These are phyloP conservation scores for Saitozyma podzolica DNA, from an alignment of 768 basidiomycete genomes.

Conservation along the genomic window DNA sequence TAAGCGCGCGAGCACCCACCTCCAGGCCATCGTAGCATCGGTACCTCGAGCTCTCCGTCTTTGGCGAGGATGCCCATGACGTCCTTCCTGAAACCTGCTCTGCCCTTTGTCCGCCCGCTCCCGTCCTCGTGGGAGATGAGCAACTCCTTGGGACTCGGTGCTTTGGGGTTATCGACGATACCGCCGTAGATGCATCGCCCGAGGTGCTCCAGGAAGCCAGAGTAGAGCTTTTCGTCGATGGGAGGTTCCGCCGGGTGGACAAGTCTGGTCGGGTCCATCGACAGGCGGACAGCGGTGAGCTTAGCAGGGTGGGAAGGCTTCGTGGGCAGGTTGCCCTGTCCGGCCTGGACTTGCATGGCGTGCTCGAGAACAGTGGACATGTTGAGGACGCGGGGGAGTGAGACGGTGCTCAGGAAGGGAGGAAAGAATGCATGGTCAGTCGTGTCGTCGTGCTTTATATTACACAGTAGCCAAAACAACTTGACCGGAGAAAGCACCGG, in stretches of 20 bases:
- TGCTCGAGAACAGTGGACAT: too few relatives aligned
- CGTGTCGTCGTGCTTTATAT: too few relatives aligned
- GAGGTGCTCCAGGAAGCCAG: conserved; percentile 67
- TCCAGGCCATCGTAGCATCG: conserved; percentile 61
- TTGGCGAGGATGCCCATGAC: conserved; percentile 56
- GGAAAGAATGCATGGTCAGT: too few relatives aligned
- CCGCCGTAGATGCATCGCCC: conserved; percentile 53
- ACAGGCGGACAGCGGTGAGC: conserved; percentile 28
- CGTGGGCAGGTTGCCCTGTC: too few relatives aligned
- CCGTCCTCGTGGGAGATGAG: conserved; percentile 48
- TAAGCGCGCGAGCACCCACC: conserved; percentile 47
- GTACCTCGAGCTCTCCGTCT: conserved; percentile 57
- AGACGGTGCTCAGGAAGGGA: too few relatives aligned
- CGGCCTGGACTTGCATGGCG: too few relatives aligned
- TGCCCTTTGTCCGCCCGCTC: conserved; percentile 52
- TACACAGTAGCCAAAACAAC: too few relatives aligned
- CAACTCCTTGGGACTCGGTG: conserved; percentile 30
- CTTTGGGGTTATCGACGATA: conserved; percentile 46
- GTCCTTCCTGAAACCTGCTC: conserved; percentile 60
- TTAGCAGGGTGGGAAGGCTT: too few relatives aligned
- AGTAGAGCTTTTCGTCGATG: conserved; percentile 56
- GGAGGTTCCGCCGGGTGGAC: conserved; percentile 58
- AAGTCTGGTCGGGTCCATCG: conserved; percentile 56
- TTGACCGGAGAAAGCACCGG: too few relatives aligned
- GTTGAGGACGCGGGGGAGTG: too few relatives aligned